Evolutionary conservation across 1,139 yeast species (phyloP).

Genomic region (Yarrowia galli): DNA sequence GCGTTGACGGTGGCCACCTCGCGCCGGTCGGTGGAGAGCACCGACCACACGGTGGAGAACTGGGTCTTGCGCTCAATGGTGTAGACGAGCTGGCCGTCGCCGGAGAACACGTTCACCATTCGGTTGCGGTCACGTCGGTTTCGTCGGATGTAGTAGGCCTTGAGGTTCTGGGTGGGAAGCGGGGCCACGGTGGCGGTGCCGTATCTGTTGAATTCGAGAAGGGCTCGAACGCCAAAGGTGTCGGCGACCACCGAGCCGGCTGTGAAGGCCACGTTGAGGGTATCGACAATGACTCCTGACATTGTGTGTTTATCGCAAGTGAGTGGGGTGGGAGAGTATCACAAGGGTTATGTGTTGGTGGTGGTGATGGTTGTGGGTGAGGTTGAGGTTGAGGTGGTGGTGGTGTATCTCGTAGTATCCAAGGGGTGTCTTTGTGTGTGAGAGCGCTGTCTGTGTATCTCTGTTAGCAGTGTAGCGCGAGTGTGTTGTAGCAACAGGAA

Average conservation of each 20-base stretch:
- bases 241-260: slow-evolving; percentile 37
- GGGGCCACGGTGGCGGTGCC: slow-evolving; percentile 43
- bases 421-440: background rate
- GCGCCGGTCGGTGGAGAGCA: slow-evolving; percentile 57
- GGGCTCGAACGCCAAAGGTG: slow-evolving; percentile 33
- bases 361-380: no score
- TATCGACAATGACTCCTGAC: slow-evolving; percentile 33
- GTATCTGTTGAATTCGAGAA: slow-evolving; percentile 37
- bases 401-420: background rate
- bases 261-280: slow-evolving; percentile 35
- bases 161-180: slow-evolving; percentile 52
- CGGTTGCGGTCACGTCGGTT: slow-evolving; percentile 58
- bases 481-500: slow-evolving; percentile 26
- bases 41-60: slow-evolving; percentile 61
- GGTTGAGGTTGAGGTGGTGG: no score
- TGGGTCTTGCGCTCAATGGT: slow-evolving; percentile 62
- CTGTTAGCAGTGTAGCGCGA: slow-evolving; percentile 22
- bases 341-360: slow-evolving; percentile 1
- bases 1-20: slow-evolving; percentile 62
- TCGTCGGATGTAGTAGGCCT: slow-evolving; percentile 57
- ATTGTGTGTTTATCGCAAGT: slow-evolving; percentile 12
- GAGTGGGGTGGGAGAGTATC: background rate
- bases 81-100: slow-evolving; percentile 56
- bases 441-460: slow-evolving; percentile 21
- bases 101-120: slow-evolving; percentile 59